Evolutionary conservation across 1,284 basidiomycete species (phyloP).

Genomic region (Lignosus rhinocerotis): DNA sequence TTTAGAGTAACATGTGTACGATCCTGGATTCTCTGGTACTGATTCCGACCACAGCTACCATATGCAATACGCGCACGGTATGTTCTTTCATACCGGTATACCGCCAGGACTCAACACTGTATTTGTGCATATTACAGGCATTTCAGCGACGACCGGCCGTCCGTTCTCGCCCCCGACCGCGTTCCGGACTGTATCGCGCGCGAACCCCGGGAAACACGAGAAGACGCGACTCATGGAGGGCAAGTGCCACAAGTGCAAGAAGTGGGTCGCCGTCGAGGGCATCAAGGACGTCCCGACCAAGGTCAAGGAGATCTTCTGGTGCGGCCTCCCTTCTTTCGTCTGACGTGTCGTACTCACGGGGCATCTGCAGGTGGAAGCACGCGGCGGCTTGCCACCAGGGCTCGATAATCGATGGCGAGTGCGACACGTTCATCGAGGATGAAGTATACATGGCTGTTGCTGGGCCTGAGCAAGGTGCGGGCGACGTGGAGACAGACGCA

Average conservation of each 20-base stretch:
- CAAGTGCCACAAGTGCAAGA: constrained; percentile 71
- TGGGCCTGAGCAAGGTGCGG: constrained; percentile 1
- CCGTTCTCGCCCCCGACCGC: constrained; percentile 76
- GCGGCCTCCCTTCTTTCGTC: constrained; percentile 16
- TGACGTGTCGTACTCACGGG: neutral
- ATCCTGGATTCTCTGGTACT: neutral
- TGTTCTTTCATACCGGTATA: neutral
- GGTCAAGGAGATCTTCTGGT: constrained; percentile 79
- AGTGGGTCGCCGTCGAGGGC: constrained; percentile 72
- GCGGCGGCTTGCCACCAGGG: constrained; percentile 70
- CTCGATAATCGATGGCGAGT: constrained; percentile 53
- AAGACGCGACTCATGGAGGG: constrained; percentile 62
- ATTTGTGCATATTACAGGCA: constrained; percentile 41
- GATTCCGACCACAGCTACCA: constrained; percentile 55
- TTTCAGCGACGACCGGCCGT: constrained; percentile 56
- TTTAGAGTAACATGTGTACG: neutral
- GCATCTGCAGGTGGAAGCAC: constrained; percentile 75
- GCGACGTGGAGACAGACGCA: constrained; percentile 5
- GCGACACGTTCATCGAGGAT: constrained; percentile 52
- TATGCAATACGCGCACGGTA: constrained; percentile 78
- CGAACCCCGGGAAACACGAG: constrained; percentile 56
- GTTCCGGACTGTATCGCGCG: constrained; percentile 53
- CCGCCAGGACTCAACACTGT: constrained; percentile 1
- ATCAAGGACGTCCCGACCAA: constrained; percentile 70
- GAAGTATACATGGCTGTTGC: constrained; percentile 22